Evolutionary conservation across 495 filamentous ascomycete species (phyloP).

Genomic region (Pseudoneurospora amorphoporcata): DNA sequence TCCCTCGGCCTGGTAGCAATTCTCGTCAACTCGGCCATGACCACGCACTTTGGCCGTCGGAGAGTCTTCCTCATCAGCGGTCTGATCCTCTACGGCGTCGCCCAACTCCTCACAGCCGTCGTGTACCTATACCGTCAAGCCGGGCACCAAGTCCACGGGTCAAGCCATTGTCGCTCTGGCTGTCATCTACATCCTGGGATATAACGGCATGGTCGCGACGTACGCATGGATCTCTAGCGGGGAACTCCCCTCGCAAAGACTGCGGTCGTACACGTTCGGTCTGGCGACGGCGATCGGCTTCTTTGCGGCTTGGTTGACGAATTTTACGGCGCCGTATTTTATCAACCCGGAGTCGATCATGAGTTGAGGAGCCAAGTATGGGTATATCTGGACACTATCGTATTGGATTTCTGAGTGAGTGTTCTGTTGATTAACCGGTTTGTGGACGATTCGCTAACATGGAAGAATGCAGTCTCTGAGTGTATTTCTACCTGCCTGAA

Average conservation of each 20-base stretch:
- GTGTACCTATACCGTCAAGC: slow-evolving; percentile 41
- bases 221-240: slow-evolving; percentile 52
- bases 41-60: slow-evolving; percentile 43
- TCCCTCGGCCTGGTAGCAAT: slow-evolving; percentile 42
- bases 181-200: slow-evolving; percentile 43
- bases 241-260: slow-evolving; percentile 40
- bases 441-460: slow-evolving; percentile 41
- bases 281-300: slow-evolving; percentile 41
- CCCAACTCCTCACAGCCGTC: slow-evolving; percentile 40
- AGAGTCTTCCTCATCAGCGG: slow-evolving; percentile 40
- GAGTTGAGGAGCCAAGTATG: slow-evolving; percentile 48
- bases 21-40: slow-evolving; percentile 38
- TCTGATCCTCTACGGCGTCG: slow-evolving; percentile 38
- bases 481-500: not conserved
- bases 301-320: slow-evolving; percentile 45
- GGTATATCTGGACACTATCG: slow-evolving; percentile 43
- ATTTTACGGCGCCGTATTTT: slow-evolving; percentile 52
- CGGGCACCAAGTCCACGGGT: slow-evolving; percentile 34
- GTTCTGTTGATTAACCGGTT: slow-evolving; percentile 30
- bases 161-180: slow-evolving; percentile 42
- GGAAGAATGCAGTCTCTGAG: slow-evolving; percentile 36
- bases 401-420: slow-evolving; percentile 29
- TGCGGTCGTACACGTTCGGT: slow-evolving; percentile 45
- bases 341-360: slow-evolving; percentile 47
- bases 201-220: slow-evolving; percentile 40